Conservation (phyloP, 140 eudicot species). For the Stevia rebaudiana region DNA sequence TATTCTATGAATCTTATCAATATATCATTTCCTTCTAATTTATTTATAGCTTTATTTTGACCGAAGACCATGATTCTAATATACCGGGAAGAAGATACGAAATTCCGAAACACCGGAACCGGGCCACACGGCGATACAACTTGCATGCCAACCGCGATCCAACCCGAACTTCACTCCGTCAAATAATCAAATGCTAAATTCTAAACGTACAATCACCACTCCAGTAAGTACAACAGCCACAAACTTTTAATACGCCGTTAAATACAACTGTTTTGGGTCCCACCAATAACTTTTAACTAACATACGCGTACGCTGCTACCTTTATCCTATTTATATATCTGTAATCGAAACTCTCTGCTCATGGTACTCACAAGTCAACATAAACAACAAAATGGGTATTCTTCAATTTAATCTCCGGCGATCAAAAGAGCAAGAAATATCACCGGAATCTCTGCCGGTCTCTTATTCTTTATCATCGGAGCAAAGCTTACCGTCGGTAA, state of each 20-base stretch:
- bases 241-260: no score
- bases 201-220: neutral
- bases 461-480: constrained; percentile 40
- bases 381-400: constrained; percentile 34
- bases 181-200: neutral
- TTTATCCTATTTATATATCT: constrained; percentile 8
- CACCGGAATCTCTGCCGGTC: constrained; percentile 18
- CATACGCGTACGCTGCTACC: constrained; percentile 21
- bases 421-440: constrained; percentile 22
- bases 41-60: neutral
- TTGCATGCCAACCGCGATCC: constrained; percentile 31
- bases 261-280: constrained; percentile 15
- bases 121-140: constrained; percentile 21
- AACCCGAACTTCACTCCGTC: neutral
- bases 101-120: constrained; percentile 11
- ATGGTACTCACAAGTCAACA: constrained; percentile 18
- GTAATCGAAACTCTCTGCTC: neutral
- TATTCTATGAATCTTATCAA: no score
- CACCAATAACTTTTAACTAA: constrained; percentile 12
- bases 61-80: neutral
- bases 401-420: constrained; percentile 17
- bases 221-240: constrained; percentile 2
- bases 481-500: constrained; percentile 55
- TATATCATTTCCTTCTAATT: neutral
- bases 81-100: constrained; percentile 10